Evolutionary conservation across 2,329 filamentous ascomycete species (phyloP), one percentile per base, ranked within the genome.

Genomic region (Orbilia quercus): DNA sequence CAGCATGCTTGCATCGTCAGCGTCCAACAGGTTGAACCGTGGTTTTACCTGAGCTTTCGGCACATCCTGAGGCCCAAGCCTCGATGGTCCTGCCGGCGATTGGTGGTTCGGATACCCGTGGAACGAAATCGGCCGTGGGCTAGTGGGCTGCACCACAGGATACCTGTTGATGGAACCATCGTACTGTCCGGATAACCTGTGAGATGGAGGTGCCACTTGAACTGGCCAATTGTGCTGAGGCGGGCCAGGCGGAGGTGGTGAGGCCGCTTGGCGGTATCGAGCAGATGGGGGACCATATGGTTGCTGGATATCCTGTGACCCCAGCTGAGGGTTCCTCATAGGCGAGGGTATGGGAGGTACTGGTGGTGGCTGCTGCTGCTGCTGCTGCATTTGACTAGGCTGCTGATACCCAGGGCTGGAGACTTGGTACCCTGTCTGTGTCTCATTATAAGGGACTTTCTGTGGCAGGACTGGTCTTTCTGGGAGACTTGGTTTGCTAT

Each of bases 11-110:
- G 36, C 40, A 31, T 73, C 60, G 45, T 73, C 69, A 14, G 51
- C 25, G 74, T 88, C 86, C 76, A 88, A 83, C 23, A 86, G 79
- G 78, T 88, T 85, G 1, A 25, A 77, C 54, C 81, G 85, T 23
- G 80, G 84, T 23, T 81, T 84, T n/a, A 6, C 75, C 77, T 50
- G 42, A 20, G 42, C 71, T 78, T 14, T 78, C 11, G n/a, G n/a
- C n/a, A n/a, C n/a, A 34, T 50, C 55, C 82, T 82, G 9, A 86
- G 85, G 2, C 88, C 20, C 44, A 23, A 57, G 44, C 22, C 62
- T 67, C 9, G 64, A 69, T 2, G 55, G 48, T 28, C 45, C 38
- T 6, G 25, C 11, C 75, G 78, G 44, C 75, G 65, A 50, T 64
- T 40, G 78, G 55, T 48, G 75, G 44, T 22, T 34, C 42, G 75